phyloP scores from a whole-genome alignment of 2,329 filamentous ascomycete species.

The Cytospora piceae region DNA sequence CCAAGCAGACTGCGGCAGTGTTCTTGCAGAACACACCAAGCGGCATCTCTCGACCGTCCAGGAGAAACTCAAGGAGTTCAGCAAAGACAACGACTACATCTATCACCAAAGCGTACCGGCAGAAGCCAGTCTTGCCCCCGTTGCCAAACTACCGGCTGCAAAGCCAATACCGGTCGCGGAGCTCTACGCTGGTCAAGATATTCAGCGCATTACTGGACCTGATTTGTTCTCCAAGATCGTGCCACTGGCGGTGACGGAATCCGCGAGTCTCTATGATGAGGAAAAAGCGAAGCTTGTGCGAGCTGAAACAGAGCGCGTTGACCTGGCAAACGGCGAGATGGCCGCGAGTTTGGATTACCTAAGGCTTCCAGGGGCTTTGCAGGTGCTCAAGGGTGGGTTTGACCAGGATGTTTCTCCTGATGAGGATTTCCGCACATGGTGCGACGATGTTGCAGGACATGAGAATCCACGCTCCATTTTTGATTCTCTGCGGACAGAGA shows the following conservation, averaged over 20 bases:
- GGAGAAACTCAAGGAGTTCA: slow-evolving; percentile 74
- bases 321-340: slow-evolving; percentile 93
- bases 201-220: slow-evolving; percentile 93
- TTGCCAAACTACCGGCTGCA: slow-evolving; percentile 89
- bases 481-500: slow-evolving; percentile 76
- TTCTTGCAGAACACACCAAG: slow-evolving; percentile 80
- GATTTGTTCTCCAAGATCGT: slow-evolving; percentile 98
- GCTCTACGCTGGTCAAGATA: slow-evolving; percentile 94
- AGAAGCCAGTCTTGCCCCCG: slow-evolving; percentile 78
- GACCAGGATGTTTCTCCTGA: slow-evolving; percentile 88
- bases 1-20: slow-evolving; percentile 73
- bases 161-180: slow-evolving; percentile 98
- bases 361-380: slow-evolving; percentile 83
- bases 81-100: slow-evolving; percentile 97
- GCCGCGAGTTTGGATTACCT: slow-evolving; percentile 92
- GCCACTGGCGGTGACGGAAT: slow-evolving; percentile 93
- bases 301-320: slow-evolving; percentile 90
- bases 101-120: slow-evolving; percentile 92
- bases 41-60: slow-evolving; percentile 80
- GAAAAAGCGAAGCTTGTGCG: slow-evolving; percentile 96
- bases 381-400: slow-evolving; percentile 89
- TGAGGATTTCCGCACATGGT: slow-evolving; percentile 92
- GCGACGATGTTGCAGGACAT: slow-evolving; percentile 86
- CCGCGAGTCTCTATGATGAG: slow-evolving; percentile 95
- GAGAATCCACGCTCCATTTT: slow-evolving; percentile 79